Percentiles rank a stretch among this genome's conserved stretches.
Conservation (phyloP, 345 rosid species). For the Sonneratia alba region DNA sequence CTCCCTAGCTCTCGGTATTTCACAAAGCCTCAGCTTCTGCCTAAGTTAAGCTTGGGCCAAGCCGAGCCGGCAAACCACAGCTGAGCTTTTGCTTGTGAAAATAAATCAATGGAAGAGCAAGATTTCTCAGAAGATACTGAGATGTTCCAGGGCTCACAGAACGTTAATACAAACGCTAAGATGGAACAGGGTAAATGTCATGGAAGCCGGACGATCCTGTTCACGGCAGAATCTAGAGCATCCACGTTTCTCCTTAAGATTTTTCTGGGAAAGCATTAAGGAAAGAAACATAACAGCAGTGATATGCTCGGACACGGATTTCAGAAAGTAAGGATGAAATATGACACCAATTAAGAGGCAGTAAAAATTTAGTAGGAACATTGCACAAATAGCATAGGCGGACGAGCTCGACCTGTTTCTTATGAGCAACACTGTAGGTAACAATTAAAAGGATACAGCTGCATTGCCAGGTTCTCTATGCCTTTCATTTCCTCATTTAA, state of each 20-base stretch:
- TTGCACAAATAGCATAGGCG: not conserved
- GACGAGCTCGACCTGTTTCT: not conserved
- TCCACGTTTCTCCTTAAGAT: conserved; percentile 72
- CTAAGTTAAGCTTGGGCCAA: not conserved
- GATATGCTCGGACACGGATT: not conserved
- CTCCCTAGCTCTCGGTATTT: not conserved
- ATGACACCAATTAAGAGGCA: not conserved
- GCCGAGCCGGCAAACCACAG: not conserved
- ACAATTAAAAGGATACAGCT: conserved; percentile 66
- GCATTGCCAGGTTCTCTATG: conserved; percentile 45
- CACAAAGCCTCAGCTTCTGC: not conserved
- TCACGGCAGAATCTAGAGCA: conserved; percentile 66
- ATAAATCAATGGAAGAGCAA: not conserved
- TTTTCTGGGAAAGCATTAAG: conserved; percentile 52
- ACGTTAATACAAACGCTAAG: too few species aligned
- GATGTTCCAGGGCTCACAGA: not conserved
- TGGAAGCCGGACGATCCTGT: conserved; percentile 56
- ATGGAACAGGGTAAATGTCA: conserved; percentile 8
- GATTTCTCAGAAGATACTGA: not conserved
- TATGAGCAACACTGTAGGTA: not conserved
- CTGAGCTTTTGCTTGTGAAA: not conserved
- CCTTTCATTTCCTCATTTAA: conserved; percentile 90
- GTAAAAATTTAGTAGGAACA: not conserved
- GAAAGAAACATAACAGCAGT: conserved; percentile 15
- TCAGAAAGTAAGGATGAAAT: not conserved